Base-by-base conservation (phyloP, 768 basidiomycete genomes). In the Russula ochroleuca region DNA sequence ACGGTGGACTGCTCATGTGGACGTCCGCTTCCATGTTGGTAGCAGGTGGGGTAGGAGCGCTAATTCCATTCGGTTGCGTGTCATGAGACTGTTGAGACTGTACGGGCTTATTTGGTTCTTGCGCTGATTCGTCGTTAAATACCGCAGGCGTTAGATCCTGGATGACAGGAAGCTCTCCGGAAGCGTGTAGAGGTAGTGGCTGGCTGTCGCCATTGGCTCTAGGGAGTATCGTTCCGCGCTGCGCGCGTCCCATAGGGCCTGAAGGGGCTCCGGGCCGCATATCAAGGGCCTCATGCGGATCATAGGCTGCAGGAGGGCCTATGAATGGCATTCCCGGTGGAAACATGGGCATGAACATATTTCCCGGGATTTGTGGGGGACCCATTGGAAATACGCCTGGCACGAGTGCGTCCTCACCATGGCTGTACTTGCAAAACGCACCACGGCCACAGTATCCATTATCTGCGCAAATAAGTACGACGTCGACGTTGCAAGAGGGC, bases 371-470 rank as follows among this genome's bases (percentile, higher is more conserved):
- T 62, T 76, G 75, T 10, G 71, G 70, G 10, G 77, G 76, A 38
- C 78, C 78, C 78, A 85, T 79, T 33, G 83, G 79, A 69, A 85
- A 88, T 35, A 92, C 72, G 66, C 85, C 83, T 0, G 89, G 91
- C 10, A 90, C 78, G 55, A 91, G 85, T 35, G 92, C 90, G 71
- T 95, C 92, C 1, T 92, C 91, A 41, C 91, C 93, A 69, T 98
- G 95, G 64, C 90, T 93, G 75, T 85, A 98, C 72, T 92, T 94
- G 80, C 95, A 98, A 64, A 82, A 81, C 21, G 83, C 86, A 52
- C 95, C 95, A 37, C 94, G 85, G 45, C 90, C 84, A 69, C 95
- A 98, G 75, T 87, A 97, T 1, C 95, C 95, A 63, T 86, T 86
- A 72, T 95, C 95, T 98, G 64, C 50, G 61, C 31, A 51, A 21